These are phyloP conservation scores for Ophiostoma montium DNA, from an alignment of 2,329 filamentous ascomycete genomes.

Conservation along the genomic window DNA sequence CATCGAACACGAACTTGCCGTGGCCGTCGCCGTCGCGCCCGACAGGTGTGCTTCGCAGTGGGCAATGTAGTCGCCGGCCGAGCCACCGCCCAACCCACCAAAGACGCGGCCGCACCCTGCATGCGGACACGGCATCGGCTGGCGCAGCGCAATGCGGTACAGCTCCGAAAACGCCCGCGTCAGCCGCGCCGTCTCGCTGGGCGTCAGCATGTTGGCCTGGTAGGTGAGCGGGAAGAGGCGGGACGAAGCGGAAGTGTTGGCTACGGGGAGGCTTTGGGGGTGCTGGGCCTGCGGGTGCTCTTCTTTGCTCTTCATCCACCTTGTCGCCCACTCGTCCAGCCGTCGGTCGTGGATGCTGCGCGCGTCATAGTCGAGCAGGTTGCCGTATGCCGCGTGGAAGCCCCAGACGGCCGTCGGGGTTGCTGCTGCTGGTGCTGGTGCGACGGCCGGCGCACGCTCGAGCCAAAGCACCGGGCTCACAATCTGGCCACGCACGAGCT, in stretches of 20 bases:
- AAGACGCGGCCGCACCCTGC: not conserved
- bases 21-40: not conserved
- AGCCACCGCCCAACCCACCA: not conserved
- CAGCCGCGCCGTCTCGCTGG: not conserved
- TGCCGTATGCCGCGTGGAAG: not conserved
- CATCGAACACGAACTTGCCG: not conserved
- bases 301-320: no score
- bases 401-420: not conserved
- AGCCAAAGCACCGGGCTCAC: constrained; percentile 1
- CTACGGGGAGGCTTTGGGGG: not conserved
- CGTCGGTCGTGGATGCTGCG: not conserved
- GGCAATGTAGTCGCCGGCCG: not conserved
- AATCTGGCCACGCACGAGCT: not conserved
- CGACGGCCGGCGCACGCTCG: not conserved
- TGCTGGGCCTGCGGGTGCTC: no score
- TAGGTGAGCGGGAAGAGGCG: not conserved
- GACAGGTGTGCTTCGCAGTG: not conserved
- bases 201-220: not conserved
- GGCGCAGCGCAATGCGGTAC: not conserved
- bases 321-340: not conserved
- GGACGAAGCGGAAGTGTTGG: not conserved
- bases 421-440: no score
- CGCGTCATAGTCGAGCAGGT: not conserved
- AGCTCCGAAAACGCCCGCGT: not conserved
- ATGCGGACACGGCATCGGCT: not conserved